Base-by-base conservation (phyloP, 2,329 filamentous ascomycete genomes). In the Alternaria metachromatica region DNA sequence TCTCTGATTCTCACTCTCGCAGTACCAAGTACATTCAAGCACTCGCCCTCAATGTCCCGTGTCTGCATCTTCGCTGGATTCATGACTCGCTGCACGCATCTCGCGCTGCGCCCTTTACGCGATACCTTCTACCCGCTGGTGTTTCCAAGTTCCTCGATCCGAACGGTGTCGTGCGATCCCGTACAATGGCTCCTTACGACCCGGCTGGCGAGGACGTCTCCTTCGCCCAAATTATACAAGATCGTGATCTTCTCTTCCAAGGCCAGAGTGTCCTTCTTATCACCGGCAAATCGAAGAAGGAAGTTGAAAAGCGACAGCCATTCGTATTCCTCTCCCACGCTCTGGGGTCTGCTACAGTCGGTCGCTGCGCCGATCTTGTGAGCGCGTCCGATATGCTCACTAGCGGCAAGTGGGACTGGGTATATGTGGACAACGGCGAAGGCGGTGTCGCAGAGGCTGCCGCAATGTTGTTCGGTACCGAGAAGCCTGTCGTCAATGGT, bases 11-110 rank as follows among this genome's bases (percentile, higher is more conserved):
- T 5, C 92, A 97, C 77, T 96, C 92, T 7, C 89, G 95, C 50
- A 94, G 93, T 66, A 88, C 90, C 54, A 99, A 98, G 77, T 97
- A 96, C 78, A 92, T 98, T 85, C 94, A 98, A 81, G 96, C 96
- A 0, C 87, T 99, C 3, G 94, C 96, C 0, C 87, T 99, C 1
- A 93, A 93, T 1, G 81, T 99, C 0, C 96, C 96, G 0, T 97
- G 94, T 73, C 84, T 99, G 2, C 91, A 93, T 6, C 87, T 89
- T 6, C 89, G 90, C 58, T 99, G 96, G 95, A 83, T 97, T 51
- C 85, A 87, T 25, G 87, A 91, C 54, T 97, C 92, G 65, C 79
- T 95, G 4, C 79, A 84, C 1, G 87, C 87, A 30, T 83, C 84
- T 6, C 76, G 81, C 8, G 80, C 95, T 0, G 80, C 96, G 0